Base-by-base conservation (phyloP, 1,139 yeast species). In the Suhomyces taliae region DNA sequence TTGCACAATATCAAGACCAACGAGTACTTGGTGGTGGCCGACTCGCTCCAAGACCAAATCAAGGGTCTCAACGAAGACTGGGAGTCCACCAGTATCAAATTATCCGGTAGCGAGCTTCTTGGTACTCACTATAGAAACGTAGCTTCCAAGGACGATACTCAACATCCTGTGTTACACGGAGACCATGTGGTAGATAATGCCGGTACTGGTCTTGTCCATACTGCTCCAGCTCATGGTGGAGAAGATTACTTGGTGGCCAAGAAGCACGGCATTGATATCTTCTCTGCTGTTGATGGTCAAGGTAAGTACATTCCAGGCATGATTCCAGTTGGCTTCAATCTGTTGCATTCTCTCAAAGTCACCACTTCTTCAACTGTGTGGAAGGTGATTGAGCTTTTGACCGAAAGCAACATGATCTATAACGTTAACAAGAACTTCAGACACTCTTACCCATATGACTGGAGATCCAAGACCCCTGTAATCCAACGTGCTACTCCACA, bases 201-300 rank as follows among this genome's bases (percentile, higher is more conserved):
- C 0, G 99, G 99, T 66, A 90, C 99, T 0, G 99, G 99, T 1
- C 69, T 95, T 12, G 99, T 93, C 1, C 99, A 93, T 60, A 88
- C 90, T 14, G 98, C 99, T 0, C 98, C 99, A 1, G 98, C 97
- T 0, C 99, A 93, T 64, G 99, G 99, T 56, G 82, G 85, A 59
- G 99, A 95, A 54, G 99, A 93, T 70, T 91, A 89, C 62, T 60
- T 85, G 26, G 75, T 87, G 31, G 95, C 96, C 27, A 67, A 78
- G 49, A 66, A 73, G 24, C 69, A 86, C 52, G 73, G 72, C 0
- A 74, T 95, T 32, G 72, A 67, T 8, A 79, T 89, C 1, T 78
- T 73, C 50, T 89, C 97, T 0, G 89, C 93, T 0, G 95, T 93
- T 2, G 90, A 93, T 60, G 80, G 78, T 48, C 69, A 72, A 46